Base-by-base conservation (phyloP, 1,284 basidiomycete genomes). In the Rhodotorula sp. region DNA sequence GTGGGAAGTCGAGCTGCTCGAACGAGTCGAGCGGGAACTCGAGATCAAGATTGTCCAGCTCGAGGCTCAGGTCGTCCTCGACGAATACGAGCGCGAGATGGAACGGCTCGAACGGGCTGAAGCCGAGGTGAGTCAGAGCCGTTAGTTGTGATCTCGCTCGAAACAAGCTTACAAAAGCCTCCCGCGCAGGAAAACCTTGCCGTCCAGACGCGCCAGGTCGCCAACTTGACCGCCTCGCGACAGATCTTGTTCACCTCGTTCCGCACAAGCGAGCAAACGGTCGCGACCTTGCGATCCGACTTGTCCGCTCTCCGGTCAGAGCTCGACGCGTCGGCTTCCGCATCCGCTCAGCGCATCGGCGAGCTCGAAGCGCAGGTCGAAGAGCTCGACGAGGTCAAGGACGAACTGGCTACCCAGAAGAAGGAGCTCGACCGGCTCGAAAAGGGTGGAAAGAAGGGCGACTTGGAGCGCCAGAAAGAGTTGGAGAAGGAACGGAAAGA, bases 1-100 rank as follows among this genome's bases (percentile, higher is more conserved):
- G 60, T 76, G 70, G 70, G 72, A 74, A 58, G 54, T 76, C 26
- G 69, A 67, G 52, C 45, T 76, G 49, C 67, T 76, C 50, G 75
- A 76, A 62, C 45, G 50, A 10, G 72, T 64, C 38, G 75, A 76
- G 52, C 50, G 75, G 45, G 26, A 28, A 45, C 68, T 66, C 70
- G 75, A 76, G 56, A 60, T 66, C n/a, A 56, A 38, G 43, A 26
- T 61, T 19, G 68, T 70, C 49, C 57, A 69, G 50, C 19, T 59
- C 12, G 72, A 76, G 60, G 64, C 26, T 2, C 54, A 70, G 34
- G 3, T 69, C 1, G 67, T 56, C 1, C 18, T 59, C n/a, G n/a
- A 60, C n/a, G 60, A 28, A 56, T 62, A 65, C 12, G 54, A 74
- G 49, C 5, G 57, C 38, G 67, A 61, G 5, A 54, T 69, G 47